A percentile compares a stretch with the other conserved stretches of the same genome.
Conservation (phyloP, 495 filamentous ascomycete genomes). For the Cercophora samala region DNA sequence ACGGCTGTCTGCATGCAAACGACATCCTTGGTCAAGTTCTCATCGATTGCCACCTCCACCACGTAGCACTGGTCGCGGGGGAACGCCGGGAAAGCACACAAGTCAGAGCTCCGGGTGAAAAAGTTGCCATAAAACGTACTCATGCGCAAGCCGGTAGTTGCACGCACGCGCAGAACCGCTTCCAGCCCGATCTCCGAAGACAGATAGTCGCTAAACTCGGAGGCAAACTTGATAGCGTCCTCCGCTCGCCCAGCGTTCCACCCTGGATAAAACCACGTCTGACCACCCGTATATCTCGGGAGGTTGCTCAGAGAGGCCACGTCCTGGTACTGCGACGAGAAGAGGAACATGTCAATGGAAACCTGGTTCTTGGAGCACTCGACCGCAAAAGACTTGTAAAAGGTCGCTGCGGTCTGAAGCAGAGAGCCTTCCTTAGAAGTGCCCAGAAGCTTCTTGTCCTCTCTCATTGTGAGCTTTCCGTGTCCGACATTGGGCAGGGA, state of each 20-base stretch:
- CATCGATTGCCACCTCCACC: slow-evolving; percentile 98
- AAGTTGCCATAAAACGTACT: slow-evolving; percentile 99
- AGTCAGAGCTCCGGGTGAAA: slow-evolving; percentile 95
- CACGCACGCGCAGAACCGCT: slow-evolving; percentile 90
- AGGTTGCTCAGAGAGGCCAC: slow-evolving; percentile 93
- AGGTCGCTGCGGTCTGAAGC: slow-evolving; percentile 86
- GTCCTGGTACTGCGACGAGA: slow-evolving; percentile 95
- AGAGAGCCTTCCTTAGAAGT: slow-evolving; percentile 86
- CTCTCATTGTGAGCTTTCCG: slow-evolving; percentile 87
- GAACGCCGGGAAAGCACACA: slow-evolving; percentile 97
- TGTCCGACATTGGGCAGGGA: slow-evolving; percentile 87
- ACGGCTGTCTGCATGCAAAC: slow-evolving; percentile 96
- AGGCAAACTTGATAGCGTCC: slow-evolving; percentile 95
- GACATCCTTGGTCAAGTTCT: slow-evolving; percentile 86
- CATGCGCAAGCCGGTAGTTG: slow-evolving; percentile 93
- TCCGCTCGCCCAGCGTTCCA: slow-evolving; percentile 93
- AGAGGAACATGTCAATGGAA: slow-evolving; percentile 98
- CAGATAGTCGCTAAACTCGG: slow-evolving; percentile 93
- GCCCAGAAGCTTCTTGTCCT: slow-evolving; percentile 94
- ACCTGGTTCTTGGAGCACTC: slow-evolving; percentile 99
- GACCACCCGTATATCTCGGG: slow-evolving; percentile 92
- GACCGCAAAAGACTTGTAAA: slow-evolving; percentile 99
- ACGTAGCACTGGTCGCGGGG: slow-evolving; percentile 96
- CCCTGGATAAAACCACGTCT: slow-evolving; percentile 97
- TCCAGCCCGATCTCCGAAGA: slow-evolving; percentile 95